phyloP scores from a whole-genome alignment of 192 early-diverging fungal genomes.

The Obelidium mucronatum region DNA sequence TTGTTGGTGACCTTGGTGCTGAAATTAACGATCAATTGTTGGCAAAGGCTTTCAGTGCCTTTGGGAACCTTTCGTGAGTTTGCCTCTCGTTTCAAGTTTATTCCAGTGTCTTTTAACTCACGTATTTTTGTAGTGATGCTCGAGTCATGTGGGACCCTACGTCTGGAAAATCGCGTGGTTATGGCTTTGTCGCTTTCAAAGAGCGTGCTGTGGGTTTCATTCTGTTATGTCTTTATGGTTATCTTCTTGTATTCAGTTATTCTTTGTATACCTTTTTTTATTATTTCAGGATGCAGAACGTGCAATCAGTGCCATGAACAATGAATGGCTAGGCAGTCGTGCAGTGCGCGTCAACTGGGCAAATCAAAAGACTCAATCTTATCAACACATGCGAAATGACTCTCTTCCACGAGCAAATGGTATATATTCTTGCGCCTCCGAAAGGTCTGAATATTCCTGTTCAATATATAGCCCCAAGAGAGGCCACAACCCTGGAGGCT shows the following conservation, averaged over 20 bases:
- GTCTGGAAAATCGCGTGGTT: slow-evolving; percentile 90
- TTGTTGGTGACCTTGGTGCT: slow-evolving; percentile 92
- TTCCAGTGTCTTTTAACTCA: background rate
- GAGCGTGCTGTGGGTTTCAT: slow-evolving; percentile 61
- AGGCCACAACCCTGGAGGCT: slow-evolving; percentile 52
- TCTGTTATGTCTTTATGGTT: background rate
- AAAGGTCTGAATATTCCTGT: background rate
- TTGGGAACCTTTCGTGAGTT: slow-evolving; percentile 79
- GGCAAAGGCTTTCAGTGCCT: slow-evolving; percentile 75
- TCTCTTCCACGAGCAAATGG: background rate
- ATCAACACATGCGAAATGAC: background rate
- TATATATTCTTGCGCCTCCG: no score
- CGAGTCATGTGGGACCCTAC: slow-evolving; percentile 92
- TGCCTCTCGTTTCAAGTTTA: background rate
- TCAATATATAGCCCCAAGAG: background rate
- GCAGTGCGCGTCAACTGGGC: slow-evolving; percentile 95
- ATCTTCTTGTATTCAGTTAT: background rate
- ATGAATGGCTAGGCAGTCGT: slow-evolving; percentile 85
- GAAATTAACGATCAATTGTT: slow-evolving; percentile 87
- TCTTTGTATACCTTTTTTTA: background rate
- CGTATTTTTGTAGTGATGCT: slow-evolving; percentile 68
- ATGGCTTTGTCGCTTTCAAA: slow-evolving; percentile 91
- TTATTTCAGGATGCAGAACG: slow-evolving; percentile 77
- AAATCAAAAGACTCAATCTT: slow-evolving; percentile 76
- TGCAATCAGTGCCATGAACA: slow-evolving; percentile 88